phyloP scores from a whole-genome alignment of 1,284 basidiomycete genomes.

The Golubevia sp. region DNA sequence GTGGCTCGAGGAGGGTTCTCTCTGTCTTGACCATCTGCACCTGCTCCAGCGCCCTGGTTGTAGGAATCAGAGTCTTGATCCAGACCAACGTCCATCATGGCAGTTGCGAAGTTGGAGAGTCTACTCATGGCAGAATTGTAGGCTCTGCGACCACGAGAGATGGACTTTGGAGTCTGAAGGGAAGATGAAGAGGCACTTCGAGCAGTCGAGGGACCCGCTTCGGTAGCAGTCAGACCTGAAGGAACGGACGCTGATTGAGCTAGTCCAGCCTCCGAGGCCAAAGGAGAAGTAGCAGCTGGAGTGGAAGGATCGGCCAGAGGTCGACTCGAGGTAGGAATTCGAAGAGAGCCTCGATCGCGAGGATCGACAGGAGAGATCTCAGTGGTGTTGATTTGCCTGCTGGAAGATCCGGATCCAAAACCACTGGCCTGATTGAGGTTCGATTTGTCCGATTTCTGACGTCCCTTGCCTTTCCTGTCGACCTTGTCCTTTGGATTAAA shows the following conservation, averaged over 20 bases:
- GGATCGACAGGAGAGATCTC: too few relatives aligned
- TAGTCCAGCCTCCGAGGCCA: too few relatives aligned
- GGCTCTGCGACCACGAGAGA: constrained; percentile 15
- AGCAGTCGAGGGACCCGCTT: neutral
- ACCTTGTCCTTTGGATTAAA: constrained; percentile 4
- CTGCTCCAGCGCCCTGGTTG: neutral
- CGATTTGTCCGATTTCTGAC: neutral
- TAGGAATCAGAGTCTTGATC: constrained; percentile 15
- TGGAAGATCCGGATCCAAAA: too few relatives aligned
- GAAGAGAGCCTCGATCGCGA: too few relatives aligned
- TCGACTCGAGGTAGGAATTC: neutral
- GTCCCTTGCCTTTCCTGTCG: neutral
- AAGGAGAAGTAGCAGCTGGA: neutral
- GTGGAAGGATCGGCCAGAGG: neutral
- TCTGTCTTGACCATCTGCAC: constrained; percentile 4
- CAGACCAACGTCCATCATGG: constrained; percentile 31
- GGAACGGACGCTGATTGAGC: neutral
- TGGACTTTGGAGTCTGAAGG: constrained; percentile 12
- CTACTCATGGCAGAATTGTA: constrained; percentile 41
- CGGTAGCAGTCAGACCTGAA: neutral
- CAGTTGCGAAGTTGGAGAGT: constrained; percentile 44
- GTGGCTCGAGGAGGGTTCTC: constrained; percentile 36
- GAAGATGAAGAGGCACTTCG: neutral
- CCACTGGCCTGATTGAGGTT: neutral
- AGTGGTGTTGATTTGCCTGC: too few relatives aligned